Percentiles rank a stretch among this genome's conserved stretches.
Evolutionary conservation across 2,329 filamentous ascomycete genomes (phyloP).

Genomic region (Microcyclospora tardicrescens): DNA sequence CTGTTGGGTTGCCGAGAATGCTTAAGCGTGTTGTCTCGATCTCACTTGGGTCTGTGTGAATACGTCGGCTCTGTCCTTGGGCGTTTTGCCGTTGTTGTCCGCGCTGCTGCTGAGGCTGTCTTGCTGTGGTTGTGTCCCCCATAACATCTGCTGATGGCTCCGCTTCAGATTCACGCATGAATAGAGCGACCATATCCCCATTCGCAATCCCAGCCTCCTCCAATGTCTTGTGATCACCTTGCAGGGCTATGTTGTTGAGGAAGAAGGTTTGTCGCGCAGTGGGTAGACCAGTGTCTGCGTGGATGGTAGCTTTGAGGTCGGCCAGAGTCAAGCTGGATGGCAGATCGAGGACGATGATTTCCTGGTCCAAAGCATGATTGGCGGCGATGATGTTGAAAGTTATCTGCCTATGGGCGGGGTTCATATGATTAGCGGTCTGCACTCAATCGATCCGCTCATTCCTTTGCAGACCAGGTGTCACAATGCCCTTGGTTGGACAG

Average conservation of each 20-base stretch:
- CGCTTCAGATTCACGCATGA: conserved; percentile 46
- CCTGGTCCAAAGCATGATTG: conserved; percentile 52
- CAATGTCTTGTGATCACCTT: conserved; percentile 66
- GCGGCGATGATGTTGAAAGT: conserved; percentile 73
- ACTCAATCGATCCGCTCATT: too few species aligned
- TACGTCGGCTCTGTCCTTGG: conserved; percentile 9
- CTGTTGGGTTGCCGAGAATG: conserved; percentile 62
- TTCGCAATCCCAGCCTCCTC: conserved; percentile 69
- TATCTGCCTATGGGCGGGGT: conserved; percentile 30
- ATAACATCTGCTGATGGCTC: not conserved
- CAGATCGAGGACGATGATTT: conserved; percentile 71
- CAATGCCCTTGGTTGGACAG: conserved; percentile 11
- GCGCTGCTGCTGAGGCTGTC: conserved; percentile 18
- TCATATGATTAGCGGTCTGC: too few species aligned
- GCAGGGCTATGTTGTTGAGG: conserved; percentile 73
- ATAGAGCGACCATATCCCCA: conserved; percentile 83
- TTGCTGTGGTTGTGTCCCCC: conserved; percentile 14
- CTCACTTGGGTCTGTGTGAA: conserved; percentile 25
- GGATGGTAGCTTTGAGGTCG: conserved; percentile 75
- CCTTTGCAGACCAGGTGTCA: too few species aligned
- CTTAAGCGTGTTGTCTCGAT: conserved; percentile 76
- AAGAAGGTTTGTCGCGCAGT: conserved; percentile 69
- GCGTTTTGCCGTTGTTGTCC: conserved; percentile 23
- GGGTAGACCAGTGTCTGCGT: conserved; percentile 67
- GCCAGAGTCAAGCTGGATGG: conserved; percentile 70